Conservation (phyloP, 768 basidiomycete genomes). For the Rhodosporidiobolus odoratus region DNA sequence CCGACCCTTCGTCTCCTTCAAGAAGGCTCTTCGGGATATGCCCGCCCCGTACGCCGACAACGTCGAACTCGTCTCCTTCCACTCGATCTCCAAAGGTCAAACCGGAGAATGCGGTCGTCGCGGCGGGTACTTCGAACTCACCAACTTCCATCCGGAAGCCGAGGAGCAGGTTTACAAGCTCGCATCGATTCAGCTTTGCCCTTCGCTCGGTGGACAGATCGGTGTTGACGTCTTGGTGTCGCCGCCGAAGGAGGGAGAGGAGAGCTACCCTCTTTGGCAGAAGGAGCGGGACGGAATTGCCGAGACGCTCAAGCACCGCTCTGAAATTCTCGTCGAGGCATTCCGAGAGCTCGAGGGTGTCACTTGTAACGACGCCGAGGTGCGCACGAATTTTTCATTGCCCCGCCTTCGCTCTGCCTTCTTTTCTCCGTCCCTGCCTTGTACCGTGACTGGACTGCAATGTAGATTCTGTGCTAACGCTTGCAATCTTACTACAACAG, state of each 20-base stretch:
- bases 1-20: constrained; percentile 87
- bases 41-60: constrained; percentile 54
- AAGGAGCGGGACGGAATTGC: constrained; percentile 78
- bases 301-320: constrained; percentile 64
- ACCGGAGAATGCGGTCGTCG: constrained; percentile 94
- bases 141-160: constrained; percentile 71
- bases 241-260: constrained; percentile 70
- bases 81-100: constrained; percentile 95
- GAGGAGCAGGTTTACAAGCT: constrained; percentile 92
- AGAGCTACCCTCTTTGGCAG: constrained; percentile 73
- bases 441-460: neutral
- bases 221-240: constrained; percentile 91
- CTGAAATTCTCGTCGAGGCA: constrained; percentile 65
- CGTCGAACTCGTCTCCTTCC: constrained; percentile 85
- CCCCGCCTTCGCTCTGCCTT: constrained; percentile 17
- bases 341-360: constrained; percentile 81
- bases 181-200: constrained; percentile 82
- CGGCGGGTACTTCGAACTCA: constrained; percentile 91
- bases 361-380: constrained; percentile 69
- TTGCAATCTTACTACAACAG: constrained; percentile 47
- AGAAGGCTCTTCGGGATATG: constrained; percentile 68
- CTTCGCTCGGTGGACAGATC: constrained; percentile 83
- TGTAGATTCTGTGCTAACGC: constrained; percentile 32
- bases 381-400: constrained; percentile 23
- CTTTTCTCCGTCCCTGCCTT: constrained; percentile 37